phyloP scores from a whole-genome alignment of 176 grass and related monocot species.

The Eragrostis curvula region DNA sequence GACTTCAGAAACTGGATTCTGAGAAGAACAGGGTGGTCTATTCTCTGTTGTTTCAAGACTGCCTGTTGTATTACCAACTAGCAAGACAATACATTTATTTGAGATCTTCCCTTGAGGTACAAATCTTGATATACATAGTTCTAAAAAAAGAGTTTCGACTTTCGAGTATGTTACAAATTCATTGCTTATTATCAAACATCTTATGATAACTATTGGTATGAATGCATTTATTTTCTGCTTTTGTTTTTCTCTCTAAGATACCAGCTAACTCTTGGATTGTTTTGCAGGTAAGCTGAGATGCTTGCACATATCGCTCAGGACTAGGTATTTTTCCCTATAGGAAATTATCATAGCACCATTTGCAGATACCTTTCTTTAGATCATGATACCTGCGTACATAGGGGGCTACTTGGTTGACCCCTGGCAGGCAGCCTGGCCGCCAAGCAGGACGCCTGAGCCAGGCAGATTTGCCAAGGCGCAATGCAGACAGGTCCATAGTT shows the following conservation, averaged over 20 bases:
- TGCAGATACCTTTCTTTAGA: background rate
- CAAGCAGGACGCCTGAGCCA: no score
- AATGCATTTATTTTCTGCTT: background rate
- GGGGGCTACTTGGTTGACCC: no score
- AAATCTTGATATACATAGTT: conserved; percentile 9
- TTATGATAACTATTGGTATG: background rate
- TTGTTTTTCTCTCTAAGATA: background rate
- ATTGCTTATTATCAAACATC: background rate
- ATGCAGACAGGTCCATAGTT: no score
- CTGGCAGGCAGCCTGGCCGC: no score
- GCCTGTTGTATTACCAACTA: background rate
- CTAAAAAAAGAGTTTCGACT: background rate
- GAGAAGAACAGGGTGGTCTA: background rate
- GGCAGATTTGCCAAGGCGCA: no score
- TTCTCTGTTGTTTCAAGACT: background rate
- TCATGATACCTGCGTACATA: background rate
- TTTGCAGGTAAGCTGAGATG: background rate
- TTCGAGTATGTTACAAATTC: background rate
- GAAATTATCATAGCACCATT: background rate
- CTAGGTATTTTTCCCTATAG: background rate
- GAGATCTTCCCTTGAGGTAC: conserved; percentile 32
- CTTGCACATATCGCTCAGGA: background rate
- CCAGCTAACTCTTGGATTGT: background rate
- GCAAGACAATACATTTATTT: background rate
- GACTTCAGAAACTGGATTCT: background rate